Base-by-base conservation (phyloP, 768 basidiomycete genomes). In the Kockovaella imperatae region DNA sequence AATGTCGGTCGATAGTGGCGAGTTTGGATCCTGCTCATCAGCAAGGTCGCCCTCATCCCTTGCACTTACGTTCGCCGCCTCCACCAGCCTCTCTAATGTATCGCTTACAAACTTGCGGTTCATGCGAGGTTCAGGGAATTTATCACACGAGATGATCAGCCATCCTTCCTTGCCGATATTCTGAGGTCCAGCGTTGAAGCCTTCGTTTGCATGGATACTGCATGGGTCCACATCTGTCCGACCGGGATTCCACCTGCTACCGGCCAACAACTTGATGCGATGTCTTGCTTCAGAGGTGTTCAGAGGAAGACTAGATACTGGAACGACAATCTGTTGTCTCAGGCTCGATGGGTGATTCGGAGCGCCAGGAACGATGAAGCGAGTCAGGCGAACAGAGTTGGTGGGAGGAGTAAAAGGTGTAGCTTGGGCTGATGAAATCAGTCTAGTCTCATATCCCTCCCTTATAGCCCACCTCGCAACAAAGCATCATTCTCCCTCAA, bases 41-140 rank as follows among this genome's bases (percentile, higher is more conserved):
- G 41, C 4, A n/a, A n/a, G n/a, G 28, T 28, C 28, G 26, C n/a
- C 24, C 14, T 20, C 29, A 50, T 8, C 5, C n/a, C n/a, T n/a
- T 14, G 20, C 18, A 78, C 87, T 59, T 64, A 95, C 93, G 69
- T 90, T 88, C 8, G 90, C 87, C 60, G 83, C 83, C n/a, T 70
- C 72, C 53, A 96, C 68, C 35, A 99, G 73, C 57, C 77, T 74
- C 62, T 90, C 85, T 46, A 99, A 70, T 14, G 80, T 77, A 65
- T 97, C 91, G 56, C 84, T 85, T 32, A 85, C 87, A 85, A 88
- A 93, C 71, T 91, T 93, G 60, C 93, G 75, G 71, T 99, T 99
- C 85, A 86, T 83, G 23, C 80, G 76, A 1, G 82, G 79, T 56
- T 79, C 76, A 5, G 82, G 81, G 71, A 88, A 93, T 70, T 84